phyloP scores from a whole-genome alignment of 495 filamentous ascomycete genomes.

The Penicillium cinerascens region DNA sequence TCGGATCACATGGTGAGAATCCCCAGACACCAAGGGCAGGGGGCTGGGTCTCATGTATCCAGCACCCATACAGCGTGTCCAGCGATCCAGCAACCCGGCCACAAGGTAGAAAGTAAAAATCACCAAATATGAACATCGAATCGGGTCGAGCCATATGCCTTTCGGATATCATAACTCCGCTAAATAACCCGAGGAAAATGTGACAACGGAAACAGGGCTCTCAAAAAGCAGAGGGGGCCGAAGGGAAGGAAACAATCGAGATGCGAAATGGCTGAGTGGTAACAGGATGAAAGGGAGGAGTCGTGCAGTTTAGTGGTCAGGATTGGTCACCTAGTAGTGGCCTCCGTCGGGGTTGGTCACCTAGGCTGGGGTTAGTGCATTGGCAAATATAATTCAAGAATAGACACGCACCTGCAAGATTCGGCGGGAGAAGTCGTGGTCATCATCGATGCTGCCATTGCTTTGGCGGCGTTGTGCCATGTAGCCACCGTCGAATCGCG shows the following conservation, averaged over 20 bases:
- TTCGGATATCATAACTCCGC: conserved; percentile 29
- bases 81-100: not conserved
- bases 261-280: conserved; percentile 1
- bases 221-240: conserved; percentile 8
- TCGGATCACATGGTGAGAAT: not conserved
- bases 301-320: conserved; percentile 34
- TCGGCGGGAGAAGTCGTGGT: conserved; percentile 92
- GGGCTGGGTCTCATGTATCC: not conserved
- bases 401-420: conserved; percentile 75
- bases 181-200: conserved; percentile 25
- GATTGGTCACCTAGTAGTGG: conserved; percentile 43
- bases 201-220: conserved; percentile 9
- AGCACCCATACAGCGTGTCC: conserved; percentile 1
- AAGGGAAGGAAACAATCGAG: conserved; percentile 1
- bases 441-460: conserved; percentile 96
- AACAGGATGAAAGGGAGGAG: not conserved
- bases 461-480: conserved; percentile 87
- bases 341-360: conserved; percentile 40
- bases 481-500: conserved; percentile 78
- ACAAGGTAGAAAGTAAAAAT: conserved; percentile 3
- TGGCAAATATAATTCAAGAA: not conserved
- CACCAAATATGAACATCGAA: conserved; percentile 21
- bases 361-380: conserved; percentile 17
- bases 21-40: not conserved
- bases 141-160: conserved; percentile 20